Evolutionary conservation across 768 basidiomycete genomes (phyloP).

Genomic region (Phanerochaete carnosa): DNA sequence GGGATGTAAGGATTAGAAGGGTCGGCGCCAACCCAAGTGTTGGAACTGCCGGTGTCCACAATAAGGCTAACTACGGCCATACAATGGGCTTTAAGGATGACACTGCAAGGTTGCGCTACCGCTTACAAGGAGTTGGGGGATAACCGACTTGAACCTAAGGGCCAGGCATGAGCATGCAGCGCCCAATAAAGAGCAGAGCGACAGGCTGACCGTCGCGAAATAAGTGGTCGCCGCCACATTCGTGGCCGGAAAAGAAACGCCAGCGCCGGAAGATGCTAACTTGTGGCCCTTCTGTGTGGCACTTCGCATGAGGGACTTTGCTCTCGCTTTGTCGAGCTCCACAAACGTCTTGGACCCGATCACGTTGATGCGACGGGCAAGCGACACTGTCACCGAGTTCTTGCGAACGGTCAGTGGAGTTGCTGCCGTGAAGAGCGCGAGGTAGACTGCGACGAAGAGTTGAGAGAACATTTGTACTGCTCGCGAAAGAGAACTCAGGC

Average conservation of each 20-base stretch:
- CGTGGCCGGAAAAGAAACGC: constrained; percentile 5
- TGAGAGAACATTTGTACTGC: background rate
- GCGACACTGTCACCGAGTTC: constrained; percentile 36
- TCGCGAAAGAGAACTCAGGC: too few species aligned
- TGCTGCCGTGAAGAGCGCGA: constrained; percentile 19
- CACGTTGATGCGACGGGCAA: constrained; percentile 51
- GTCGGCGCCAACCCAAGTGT: constrained; percentile 7
- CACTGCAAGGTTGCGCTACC: too few species aligned
- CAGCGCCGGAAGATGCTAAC: background rate
- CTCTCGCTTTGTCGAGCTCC: constrained; percentile 48
- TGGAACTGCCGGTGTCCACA: constrained; percentile 9
- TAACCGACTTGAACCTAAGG: constrained; percentile 3
- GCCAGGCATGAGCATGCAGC: background rate
- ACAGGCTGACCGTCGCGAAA: background rate
- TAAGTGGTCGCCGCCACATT: constrained; percentile 4
- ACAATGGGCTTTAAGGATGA: background rate
- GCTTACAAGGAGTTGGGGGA: constrained; percentile 7
- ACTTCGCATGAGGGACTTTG: constrained; percentile 37
- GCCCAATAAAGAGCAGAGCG: background rate
- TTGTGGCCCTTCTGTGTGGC: constrained; percentile 29
- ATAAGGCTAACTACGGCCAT: background rate
- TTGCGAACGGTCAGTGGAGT: constrained; percentile 23
- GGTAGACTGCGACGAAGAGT: constrained; percentile 20
- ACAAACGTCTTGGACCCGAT: constrained; percentile 47
- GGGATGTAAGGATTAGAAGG: background rate